Evolutionary conservation across 768 basidiomycete genomes (phyloP), one percentile per base, ranked within the genome.

Genomic region (Mycena sanguinolenta): DNA sequence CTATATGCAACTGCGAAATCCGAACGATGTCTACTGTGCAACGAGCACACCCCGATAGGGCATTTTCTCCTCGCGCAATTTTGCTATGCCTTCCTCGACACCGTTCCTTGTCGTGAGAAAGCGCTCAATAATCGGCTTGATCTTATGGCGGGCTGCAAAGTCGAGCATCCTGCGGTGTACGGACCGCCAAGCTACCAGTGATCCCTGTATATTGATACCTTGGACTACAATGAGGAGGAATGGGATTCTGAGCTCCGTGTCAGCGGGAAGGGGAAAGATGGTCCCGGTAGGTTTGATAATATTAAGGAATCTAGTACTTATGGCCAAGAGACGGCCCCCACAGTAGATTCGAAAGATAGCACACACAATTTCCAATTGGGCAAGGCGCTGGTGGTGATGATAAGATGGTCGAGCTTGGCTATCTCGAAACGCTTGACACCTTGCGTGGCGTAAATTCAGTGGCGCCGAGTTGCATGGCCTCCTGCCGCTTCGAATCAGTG

Each of bases 371-470:
- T 67, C 71, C 71, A 72, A n/a, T 65, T 44, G 2, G 71, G 62
- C 28, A 65, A 10, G 36, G 63, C 58, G n/a, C 65, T 69, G 10
- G 80, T 77, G 3, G 83, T 77, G 16, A 83, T 76, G 2, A 84
- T 63, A 17, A 83, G 39, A 27, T 78, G 74, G 55, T 81, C 65
- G 52, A 84, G 60, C 9, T 73, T 72, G 19, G 71, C 74, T 4
- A 79, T 72, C 0, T 81, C 75, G 32, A 82, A 74, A 5, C 54
- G 66, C 34, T 58, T 74, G 1, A 38, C 68, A 6, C 75, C 77
- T 59, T 61, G 79, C 16, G 77, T 82, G 9, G 76, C 75, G 54
- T 82, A 58, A 82, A 83, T 65, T 83, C 82, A 7, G 66, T 73
- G 0, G 82, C 82, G 4, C 82, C 82, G 0, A 83, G 74, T 21